A percentile compares a stretch with the other conserved stretches of the same genome.
phyloP scores from a whole-genome alignment of 768 basidiomycete species.

The Pholiota conissans region DNA sequence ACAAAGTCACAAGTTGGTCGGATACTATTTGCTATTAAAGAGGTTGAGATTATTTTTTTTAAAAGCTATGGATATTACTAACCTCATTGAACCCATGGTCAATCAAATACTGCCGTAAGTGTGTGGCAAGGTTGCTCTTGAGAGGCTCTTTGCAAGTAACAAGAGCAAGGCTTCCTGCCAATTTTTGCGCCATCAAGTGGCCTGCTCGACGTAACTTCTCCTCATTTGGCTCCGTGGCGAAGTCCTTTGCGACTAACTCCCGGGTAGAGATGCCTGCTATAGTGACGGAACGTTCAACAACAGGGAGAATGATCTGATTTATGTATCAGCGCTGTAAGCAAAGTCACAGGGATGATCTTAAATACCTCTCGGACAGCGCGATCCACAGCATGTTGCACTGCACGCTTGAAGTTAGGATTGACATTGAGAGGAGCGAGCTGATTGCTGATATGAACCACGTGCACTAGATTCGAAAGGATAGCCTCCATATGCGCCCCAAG shows the following conservation, averaged over 20 bases:
- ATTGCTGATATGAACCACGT: slow-evolving; percentile 73
- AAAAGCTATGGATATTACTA: slow-evolving; percentile 2
- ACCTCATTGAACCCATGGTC: slow-evolving; percentile 93
- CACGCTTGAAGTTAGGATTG: slow-evolving; percentile 86
- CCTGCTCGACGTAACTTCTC: slow-evolving; percentile 89
- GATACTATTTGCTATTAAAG: slow-evolving; percentile 64
- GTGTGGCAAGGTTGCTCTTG: slow-evolving; percentile 86
- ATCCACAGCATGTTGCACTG: slow-evolving; percentile 88
- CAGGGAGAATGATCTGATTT: slow-evolving; percentile 86
- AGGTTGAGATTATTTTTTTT: slow-evolving; percentile 7
- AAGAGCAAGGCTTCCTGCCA: slow-evolving; percentile 93
- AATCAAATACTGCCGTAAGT: slow-evolving; percentile 77
- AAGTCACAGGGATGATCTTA: slow-evolving; percentile 4
- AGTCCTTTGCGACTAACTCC: slow-evolving; percentile 94
- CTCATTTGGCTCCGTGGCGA: slow-evolving; percentile 89
- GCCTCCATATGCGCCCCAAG: slow-evolving; percentile 80
- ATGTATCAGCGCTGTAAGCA: slow-evolving; percentile 2
- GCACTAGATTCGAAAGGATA: slow-evolving; percentile 69
- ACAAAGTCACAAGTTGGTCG: slow-evolving; percentile 74
- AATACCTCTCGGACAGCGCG: slow-evolving; percentile 90
- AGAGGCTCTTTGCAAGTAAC: slow-evolving; percentile 99
- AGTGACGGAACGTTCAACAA: slow-evolving; percentile 97
- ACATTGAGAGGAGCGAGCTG: slow-evolving; percentile 73
- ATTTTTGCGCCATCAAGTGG: slow-evolving; percentile 94
- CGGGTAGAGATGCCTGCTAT: slow-evolving; percentile 98